phyloP scores from a whole-genome alignment of 1,284 basidiomycete genomes.

The Puccinia triticina region DNA sequence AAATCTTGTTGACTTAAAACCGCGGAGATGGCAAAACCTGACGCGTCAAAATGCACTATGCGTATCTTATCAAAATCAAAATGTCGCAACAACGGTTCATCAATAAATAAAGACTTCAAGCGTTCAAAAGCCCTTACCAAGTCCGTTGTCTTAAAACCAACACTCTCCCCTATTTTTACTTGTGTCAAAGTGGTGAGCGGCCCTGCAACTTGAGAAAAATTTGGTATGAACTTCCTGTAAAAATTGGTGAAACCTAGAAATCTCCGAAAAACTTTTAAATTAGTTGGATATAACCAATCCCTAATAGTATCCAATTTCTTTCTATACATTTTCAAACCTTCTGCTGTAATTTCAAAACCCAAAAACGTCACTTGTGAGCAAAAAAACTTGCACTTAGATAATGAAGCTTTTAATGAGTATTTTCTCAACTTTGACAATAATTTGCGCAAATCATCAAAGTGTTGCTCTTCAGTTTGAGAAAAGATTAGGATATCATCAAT shows the following conservation, averaged over 20 bases:
- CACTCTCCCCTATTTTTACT: no score
- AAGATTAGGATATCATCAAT: no score
- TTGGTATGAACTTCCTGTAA: no score
- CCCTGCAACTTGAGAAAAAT: no score
- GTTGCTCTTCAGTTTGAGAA: no score
- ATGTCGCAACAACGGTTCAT: neutral
- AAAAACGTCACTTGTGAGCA: neutral
- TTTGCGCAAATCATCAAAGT: slow-evolving; percentile 53
- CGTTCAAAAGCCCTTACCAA: neutral
- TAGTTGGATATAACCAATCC: no score
- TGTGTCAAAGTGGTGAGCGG: neutral
- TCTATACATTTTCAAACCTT: slow-evolving; percentile 10
- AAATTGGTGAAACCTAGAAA: no score
- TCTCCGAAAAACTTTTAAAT: no score
- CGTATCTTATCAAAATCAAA: slow-evolving; percentile 30
- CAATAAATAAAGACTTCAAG: neutral
- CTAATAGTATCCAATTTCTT: slow-evolving; percentile 2
- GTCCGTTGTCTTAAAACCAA: no score
- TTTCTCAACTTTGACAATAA: neutral
- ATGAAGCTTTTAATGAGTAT: neutral
- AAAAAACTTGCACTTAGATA: slow-evolving; percentile 29
- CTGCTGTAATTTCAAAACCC: slow-evolving; percentile 2
- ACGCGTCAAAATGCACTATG: slow-evolving; percentile 56
- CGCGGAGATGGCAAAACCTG: slow-evolving; percentile 50
- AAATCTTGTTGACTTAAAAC: slow-evolving; percentile 49